phyloP scores from a whole-genome alignment of 148 eudicot genomes.

The Beta vulgaris region DNA sequence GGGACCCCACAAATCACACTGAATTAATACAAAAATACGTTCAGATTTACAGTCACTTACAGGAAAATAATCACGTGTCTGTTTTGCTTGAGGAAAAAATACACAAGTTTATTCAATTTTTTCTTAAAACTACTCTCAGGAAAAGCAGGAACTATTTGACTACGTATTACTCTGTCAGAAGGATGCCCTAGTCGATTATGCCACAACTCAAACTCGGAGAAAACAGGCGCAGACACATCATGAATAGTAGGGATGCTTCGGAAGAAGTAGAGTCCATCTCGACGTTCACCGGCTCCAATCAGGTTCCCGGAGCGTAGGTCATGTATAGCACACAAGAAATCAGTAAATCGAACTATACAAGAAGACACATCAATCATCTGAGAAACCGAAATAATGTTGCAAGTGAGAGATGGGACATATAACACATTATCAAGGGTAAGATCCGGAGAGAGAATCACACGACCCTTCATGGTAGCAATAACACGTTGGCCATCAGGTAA shows the following conservation, averaged over 20 bases:
- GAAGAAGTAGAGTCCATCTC: neutral
- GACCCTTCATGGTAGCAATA: neutral
- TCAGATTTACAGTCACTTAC: neutral
- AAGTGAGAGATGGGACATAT: neutral
- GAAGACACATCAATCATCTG: neutral
- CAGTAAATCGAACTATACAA: neutral
- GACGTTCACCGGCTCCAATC: neutral
- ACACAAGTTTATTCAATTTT: neutral
- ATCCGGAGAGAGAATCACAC: neutral
- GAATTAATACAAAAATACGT: neutral
- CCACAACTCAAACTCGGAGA: neutral
- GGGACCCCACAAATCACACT: neutral
- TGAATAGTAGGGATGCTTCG: neutral
- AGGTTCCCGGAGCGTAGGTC: neutral
- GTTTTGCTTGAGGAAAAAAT: neutral
- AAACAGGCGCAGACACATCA: neutral
- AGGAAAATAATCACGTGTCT: neutral
- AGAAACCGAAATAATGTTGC: neutral
- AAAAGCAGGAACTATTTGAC: neutral
- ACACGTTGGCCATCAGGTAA: neutral
- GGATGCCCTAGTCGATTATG: neutral
- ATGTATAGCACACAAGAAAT: neutral
- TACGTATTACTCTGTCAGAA: neutral
- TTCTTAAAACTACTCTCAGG: neutral
- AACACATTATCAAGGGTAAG: neutral